Evolutionary conservation across 2,329 filamentous ascomycete species (phyloP).

Genomic region (Sporothrix brasiliensis): DNA sequence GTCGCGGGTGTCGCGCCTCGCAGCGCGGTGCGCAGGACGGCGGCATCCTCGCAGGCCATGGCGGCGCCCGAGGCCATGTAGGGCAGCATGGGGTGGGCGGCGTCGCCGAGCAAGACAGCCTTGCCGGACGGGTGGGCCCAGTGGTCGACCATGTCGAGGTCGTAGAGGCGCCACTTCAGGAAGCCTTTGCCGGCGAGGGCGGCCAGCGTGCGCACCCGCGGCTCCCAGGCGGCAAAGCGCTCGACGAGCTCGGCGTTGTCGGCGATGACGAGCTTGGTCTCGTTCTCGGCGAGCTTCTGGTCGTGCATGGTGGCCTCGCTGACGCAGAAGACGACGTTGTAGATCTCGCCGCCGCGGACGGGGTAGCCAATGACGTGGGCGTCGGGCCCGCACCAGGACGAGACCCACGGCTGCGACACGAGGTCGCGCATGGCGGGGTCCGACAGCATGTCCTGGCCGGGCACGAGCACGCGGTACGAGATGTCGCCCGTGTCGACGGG

Average conservation of each 20-base stretch:
- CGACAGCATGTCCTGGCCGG: constrained; percentile 39
- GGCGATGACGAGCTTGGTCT: constrained; percentile 36
- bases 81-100: constrained; percentile 52
- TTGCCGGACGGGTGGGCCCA: constrained; percentile 49
- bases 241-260: constrained; percentile 44
- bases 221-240: constrained; percentile 45
- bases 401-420: constrained; percentile 40
- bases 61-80: constrained; percentile 53
- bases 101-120: constrained; percentile 49
- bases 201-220: constrained; percentile 43
- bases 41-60: constrained; percentile 50
- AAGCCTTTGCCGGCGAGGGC: constrained; percentile 44
- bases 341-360: constrained; percentile 40
- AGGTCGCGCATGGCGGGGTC: constrained; percentile 39
- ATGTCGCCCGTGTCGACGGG: constrained; percentile 42
- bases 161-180: constrained; percentile 52
- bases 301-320: constrained; percentile 29
- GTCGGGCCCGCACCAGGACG: constrained; percentile 43
- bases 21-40: constrained; percentile 35
- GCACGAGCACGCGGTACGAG: constrained; percentile 43
- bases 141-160: constrained; percentile 45
- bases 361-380: constrained; percentile 43
- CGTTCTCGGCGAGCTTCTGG: constrained; percentile 36
- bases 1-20: neutral
- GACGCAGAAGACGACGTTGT: constrained; percentile 43